Evolutionary conservation across 345 rosid genomes (phyloP).

Genomic region (Hirschfeldia incana): DNA sequence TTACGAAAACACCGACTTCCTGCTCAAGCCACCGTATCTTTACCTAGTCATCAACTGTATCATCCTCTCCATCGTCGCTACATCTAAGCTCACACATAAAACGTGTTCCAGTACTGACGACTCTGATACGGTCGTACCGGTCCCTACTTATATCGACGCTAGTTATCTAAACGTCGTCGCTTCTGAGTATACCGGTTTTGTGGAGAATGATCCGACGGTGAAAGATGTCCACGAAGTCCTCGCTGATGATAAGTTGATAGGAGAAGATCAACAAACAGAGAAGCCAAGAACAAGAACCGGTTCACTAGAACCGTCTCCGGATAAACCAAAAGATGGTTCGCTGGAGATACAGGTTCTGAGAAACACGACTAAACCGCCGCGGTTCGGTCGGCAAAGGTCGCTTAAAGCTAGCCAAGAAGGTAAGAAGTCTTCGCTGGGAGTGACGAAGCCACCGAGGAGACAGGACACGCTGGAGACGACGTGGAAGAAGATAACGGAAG

Average conservation of each 20-base stretch:
- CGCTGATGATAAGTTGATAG: neutral
- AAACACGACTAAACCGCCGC: slow-evolving; percentile 49
- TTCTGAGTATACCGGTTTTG: slow-evolving; percentile 22
- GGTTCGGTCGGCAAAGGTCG: slow-evolving; percentile 56
- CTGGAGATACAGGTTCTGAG: slow-evolving; percentile 40
- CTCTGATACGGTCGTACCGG: neutral
- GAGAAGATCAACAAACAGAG: neutral
- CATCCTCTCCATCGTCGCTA: slow-evolving; percentile 77
- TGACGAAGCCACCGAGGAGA: slow-evolving; percentile 54
- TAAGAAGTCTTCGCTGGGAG: slow-evolving; percentile 37
- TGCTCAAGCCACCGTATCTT: slow-evolving; percentile 75
- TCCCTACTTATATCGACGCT: slow-evolving; percentile 12
- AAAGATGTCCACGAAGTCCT: slow-evolving; percentile 11
- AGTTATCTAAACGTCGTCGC: slow-evolving; percentile 25
- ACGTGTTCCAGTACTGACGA: neutral
- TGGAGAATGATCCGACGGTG: neutral
- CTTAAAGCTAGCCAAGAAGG: slow-evolving; percentile 61
- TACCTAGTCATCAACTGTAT: slow-evolving; percentile 76
- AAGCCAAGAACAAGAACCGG: slow-evolving; percentile 36
- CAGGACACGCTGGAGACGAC: slow-evolving; percentile 87
- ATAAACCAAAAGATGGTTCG: slow-evolving; percentile 41
- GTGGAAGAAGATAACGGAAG: slow-evolving; percentile 92
- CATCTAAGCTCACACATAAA: slow-evolving; percentile 58
- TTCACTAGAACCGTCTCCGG: slow-evolving; percentile 23
- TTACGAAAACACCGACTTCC: slow-evolving; percentile 45